These are phyloP conservation scores for button mushroom (Agaricus bisporus) DNA, from an alignment of 768 basidiomycete genomes.

Conservation along the genomic window DNA sequence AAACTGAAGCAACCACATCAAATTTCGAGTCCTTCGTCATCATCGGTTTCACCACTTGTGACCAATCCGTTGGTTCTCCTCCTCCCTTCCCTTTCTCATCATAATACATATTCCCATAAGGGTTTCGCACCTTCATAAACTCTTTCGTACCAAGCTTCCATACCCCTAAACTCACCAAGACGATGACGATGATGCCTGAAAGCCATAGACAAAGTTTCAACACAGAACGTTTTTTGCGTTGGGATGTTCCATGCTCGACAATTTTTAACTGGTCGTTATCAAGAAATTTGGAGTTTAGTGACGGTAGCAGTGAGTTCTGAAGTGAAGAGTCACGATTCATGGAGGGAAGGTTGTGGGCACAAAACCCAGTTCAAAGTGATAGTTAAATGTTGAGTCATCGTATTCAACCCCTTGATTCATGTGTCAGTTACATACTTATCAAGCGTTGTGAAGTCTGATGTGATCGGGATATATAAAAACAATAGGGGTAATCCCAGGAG, in stretches of 20 bases:
- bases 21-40: slow-evolving; percentile 12
- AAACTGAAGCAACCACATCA: slow-evolving; percentile 16
- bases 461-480: too few species aligned
- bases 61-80: background rate
- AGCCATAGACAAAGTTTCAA: slow-evolving; percentile 4
- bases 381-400: too few species aligned
- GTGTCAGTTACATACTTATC: too few species aligned
- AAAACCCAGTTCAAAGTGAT: too few species aligned
- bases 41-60: slow-evolving; percentile 14
- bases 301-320: background rate
- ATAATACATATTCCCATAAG: slow-evolving; percentile 2
- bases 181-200: background rate
- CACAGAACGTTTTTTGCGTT: slow-evolving; percentile 6
- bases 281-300: background rate
- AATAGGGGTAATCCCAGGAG: too few species aligned
- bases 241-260: slow-evolving; percentile 6
- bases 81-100: background rate
- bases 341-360: too few species aligned
- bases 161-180: background rate
- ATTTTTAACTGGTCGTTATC: background rate
- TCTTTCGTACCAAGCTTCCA: background rate
- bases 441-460: too few species aligned
- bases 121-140: background rate
- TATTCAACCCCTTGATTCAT: too few species aligned
- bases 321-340: slow-evolving; percentile 2